Base-by-base conservation (phyloP, 306 rosid species). In the Vigna radiata region DNA sequence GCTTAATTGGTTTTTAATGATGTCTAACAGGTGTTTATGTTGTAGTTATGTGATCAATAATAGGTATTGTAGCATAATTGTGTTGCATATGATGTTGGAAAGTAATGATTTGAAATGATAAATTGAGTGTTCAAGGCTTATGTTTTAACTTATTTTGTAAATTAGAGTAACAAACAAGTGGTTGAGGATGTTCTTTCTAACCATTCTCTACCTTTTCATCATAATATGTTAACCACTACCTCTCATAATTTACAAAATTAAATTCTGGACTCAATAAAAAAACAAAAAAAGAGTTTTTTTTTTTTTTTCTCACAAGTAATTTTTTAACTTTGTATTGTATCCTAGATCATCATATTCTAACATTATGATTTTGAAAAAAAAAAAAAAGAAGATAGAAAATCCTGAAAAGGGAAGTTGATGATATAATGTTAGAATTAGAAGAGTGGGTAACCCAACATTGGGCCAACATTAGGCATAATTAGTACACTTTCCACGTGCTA, bases 91-190 rank as follows among this genome's bases (percentile, higher is more conserved):
- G 44, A 15, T 61, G 44, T 43, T 67, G 13, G 31, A 37, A 6
- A 64, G 50, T 15, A 61, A 74, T 17, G 71, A 75, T 48, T 71
- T 75, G 71, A 75, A 61, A 31, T 47, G 36, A 44, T 47, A 48
- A 25, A 46, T 18, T 18, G 1, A 74, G 48, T 44, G 6, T 15
- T 44, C 15, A 44, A 44, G 27, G 27, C 0, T 25, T 25, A 16
- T 75, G 44, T 75, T 74, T 48, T 29, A n/a, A 3, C 48, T 62
- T 47, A n/a, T 21, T 62, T 7, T 29, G 39, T 50, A 4, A 5
- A 31, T 31, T 64, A 63, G 11, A 19, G 41, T 77, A n/a, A 44
- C 9, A 23, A n/a, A 44, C 9, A 23, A n/a, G 5, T 31, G 1
- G 33, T 25, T 77, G 43, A 58, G 7, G 27, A 8, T 18, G 70